Base-by-base conservation (phyloP, 371 early-diverging fungal genomes). In the Apophysomyces elegans region DNA sequence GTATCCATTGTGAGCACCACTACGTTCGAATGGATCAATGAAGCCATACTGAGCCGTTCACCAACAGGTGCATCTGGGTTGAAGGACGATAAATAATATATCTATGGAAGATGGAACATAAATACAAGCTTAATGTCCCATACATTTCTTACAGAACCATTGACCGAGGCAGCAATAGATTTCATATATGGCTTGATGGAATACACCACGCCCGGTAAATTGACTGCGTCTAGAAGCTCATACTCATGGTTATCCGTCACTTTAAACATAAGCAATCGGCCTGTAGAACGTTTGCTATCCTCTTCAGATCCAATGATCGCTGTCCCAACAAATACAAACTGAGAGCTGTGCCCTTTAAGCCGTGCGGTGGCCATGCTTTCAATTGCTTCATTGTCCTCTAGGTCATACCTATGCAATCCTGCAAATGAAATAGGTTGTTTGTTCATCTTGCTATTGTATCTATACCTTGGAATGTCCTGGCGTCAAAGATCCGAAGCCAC, bases 401-500 rank as follows among this genome's bases (percentile, higher is more conserved):
- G 64, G 6, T 64, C 61, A 58, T 69, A 79, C 0, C 54, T 64
- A 59, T 81, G 84, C 39, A 69, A 18, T 16, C 62, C 81, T 79
- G 56, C 44, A 26, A 50, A 18, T 45, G n/a, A 50, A 50, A 21
- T 50, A 21, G 54, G 35, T 59, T 36, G 36, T 43, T 65, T 54
- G n/a, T 11, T 47, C 14, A 32, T 39, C 41, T 21, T 41, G 41
- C 13, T 41, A 1, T 18, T 61, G 14, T 8, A 36, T 18, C 68
- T 76, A 73, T 80, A 89, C 92, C 70, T 61, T 93, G 90, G 78
- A 90, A 91, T 0, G 88, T 84, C 61, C 84, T 81, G 58, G 90
- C 91, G 63, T 95, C 95, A 7, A 92, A 68, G 1, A 95, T 71
- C 4, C 86, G 80, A 39, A 96, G 57, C 57, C 78, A 83, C 1